Conservation (phyloP, 2,329 filamentous ascomycete species). For the Fusarium guadeloupense region DNA sequence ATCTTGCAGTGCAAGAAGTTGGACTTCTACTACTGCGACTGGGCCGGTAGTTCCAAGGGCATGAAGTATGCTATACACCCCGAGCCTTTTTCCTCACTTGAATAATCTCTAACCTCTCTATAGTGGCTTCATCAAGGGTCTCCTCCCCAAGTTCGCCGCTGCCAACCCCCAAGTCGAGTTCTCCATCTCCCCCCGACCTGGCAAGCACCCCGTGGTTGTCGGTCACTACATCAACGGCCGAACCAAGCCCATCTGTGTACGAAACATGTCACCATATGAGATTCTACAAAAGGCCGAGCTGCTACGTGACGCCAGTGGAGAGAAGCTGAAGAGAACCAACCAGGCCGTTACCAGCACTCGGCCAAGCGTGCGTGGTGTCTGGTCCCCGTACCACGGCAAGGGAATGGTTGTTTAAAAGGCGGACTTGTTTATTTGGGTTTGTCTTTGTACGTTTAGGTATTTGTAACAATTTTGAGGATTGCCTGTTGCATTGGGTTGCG, state of each 20-base stretch:
- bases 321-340: constrained; percentile 72
- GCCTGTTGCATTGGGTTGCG: constrained; percentile 44
- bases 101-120: constrained; percentile 39
- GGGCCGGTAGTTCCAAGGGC: constrained; percentile 89
- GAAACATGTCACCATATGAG: constrained; percentile 82
- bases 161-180: constrained; percentile 91
- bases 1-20: constrained; percentile 96
- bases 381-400: constrained; percentile 74
- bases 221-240: constrained; percentile 94
- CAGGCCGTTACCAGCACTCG: constrained; percentile 73
- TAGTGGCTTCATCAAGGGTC: constrained; percentile 82
- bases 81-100: background rate
- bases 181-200: constrained; percentile 87
- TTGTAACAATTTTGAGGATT: constrained; percentile 40
- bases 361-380: constrained; percentile 73
- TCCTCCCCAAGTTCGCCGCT: constrained; percentile 80
- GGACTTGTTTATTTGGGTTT: constrained; percentile 10
- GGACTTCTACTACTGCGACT: constrained; percentile 97
- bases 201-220: constrained; percentile 86
- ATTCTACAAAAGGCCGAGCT: constrained; percentile 82
- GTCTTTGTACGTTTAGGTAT: constrained; percentile 39
- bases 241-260: constrained; percentile 86
- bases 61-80: constrained; percentile 76
- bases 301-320: constrained; percentile 77
- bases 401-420: constrained; percentile 60